Base-by-base conservation (phyloP, 2,329 filamentous ascomycete species). In the Thyridium curvatum region DNA sequence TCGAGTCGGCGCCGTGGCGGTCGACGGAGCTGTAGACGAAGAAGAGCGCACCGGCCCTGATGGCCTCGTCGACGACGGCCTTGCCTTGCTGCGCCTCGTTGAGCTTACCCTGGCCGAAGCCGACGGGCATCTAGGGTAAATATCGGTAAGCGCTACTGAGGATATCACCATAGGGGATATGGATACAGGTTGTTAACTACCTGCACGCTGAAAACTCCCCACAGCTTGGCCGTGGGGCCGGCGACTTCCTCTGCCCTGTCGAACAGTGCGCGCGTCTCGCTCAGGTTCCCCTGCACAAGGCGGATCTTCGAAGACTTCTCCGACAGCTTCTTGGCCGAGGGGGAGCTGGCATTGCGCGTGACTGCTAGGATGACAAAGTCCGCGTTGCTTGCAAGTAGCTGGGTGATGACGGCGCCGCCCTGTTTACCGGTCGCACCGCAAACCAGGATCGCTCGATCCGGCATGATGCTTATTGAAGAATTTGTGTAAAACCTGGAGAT, bases 71-170 rank as follows among this genome's bases (percentile, higher is more conserved):
- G 38, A 66, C 53, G 14, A 66, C 46, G 3, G 55, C 47, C 26
- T 50, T 52, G 3, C 54, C 62, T 42, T 65, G 59, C 13, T 50
- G 40, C 41, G 59, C 59, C 43, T 65, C 62, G 21, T 26, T 26
- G 21, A 26, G 21, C 21, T 64, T 53, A 44, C 62, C 61, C 37
- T 64, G 46, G 7, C 63, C 46, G 32, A 63, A 45, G 34, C 52
- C 45, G 16, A 63, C 38, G 36, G 51, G 21, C 53, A 46, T 7
- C 49, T 39, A n/a, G 54, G 44, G n/a, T n/a, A n/a, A n/a, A n/a
- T n/a, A n/a, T n/a, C n/a, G n/a, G n/a, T n/a, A 26, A 26, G 6
- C 6, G 21, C 21, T 26, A 10, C n/a, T n/a, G n/a, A n/a, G n/a
- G n/a, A n/a, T n/a, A n/a, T n/a, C n/a, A n/a, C n/a, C n/a, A n/a